These are phyloP conservation scores for Populus trichocarpa DNA, from an alignment of 441 rosid genomes.

Conservation along the genomic window DNA sequence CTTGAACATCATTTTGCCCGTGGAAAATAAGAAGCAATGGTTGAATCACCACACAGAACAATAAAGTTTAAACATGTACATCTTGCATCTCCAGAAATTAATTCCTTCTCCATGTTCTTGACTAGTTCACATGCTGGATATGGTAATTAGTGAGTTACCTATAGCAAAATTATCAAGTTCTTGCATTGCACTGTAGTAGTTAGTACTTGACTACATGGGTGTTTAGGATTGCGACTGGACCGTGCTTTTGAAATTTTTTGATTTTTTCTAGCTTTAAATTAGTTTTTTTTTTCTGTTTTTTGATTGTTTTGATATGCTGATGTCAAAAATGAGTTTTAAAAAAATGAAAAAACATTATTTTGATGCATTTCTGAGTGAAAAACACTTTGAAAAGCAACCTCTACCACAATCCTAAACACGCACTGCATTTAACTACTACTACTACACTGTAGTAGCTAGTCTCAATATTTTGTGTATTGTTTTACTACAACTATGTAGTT, in stretches of 20 bases:
- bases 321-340: too few species aligned
- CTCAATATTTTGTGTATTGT: not conserved
- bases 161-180: not conserved
- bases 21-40: not conserved
- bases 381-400: too few species aligned
- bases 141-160: not conserved
- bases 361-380: too few species aligned
- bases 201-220: not conserved
- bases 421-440: not conserved
- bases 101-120: not conserved
- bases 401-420: too few species aligned
- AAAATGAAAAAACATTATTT: too few species aligned
- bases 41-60: not conserved
- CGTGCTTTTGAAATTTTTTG: too few species aligned
- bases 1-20: not conserved
- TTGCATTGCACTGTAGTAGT: not conserved
- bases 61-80: not conserved
- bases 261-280: too few species aligned
- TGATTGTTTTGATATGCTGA: too few species aligned
- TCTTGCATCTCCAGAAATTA: not conserved
- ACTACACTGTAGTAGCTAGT: not conserved
- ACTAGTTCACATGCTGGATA: not conserved
- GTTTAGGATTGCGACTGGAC: too few species aligned
- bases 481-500: not conserved
- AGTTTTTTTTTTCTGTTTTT: too few species aligned